These are phyloP conservation scores for Buxus sempervirens DNA, from an alignment of 164 flowering plant species.

Conservation along the genomic window DNA sequence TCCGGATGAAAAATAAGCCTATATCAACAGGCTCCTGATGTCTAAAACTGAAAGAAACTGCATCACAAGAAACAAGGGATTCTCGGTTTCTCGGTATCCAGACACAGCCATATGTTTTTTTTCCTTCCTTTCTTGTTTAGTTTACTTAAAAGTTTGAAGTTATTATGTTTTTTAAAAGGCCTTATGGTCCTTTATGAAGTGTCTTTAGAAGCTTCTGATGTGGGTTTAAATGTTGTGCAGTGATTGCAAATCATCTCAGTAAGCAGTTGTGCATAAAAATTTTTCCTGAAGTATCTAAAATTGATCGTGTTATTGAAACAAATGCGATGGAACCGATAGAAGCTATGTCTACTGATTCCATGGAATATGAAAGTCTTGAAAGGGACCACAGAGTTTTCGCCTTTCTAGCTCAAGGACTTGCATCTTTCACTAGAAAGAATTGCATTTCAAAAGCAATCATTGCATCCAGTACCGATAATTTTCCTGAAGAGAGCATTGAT, in stretches of 20 bases:
- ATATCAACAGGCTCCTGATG: no score
- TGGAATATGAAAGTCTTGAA: conserved; percentile 37
- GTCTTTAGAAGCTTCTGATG: neutral
- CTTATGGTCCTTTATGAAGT: neutral
- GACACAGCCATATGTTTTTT: no score
- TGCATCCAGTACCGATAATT: conserved; percentile 92
- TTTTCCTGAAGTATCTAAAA: conserved; percentile 51
- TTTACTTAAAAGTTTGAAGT: neutral
- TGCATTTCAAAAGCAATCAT: conserved; percentile 50
- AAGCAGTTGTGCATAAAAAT: conserved; percentile 59
- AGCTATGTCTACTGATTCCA: conserved; percentile 25
- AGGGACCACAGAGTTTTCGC: conserved; percentile 60
- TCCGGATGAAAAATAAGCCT: no score
- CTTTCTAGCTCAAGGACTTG: conserved; percentile 41
- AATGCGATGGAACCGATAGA: conserved; percentile 14
- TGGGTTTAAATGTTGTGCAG: conserved; percentile 39
- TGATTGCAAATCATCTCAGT: conserved; percentile 53
- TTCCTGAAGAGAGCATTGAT: conserved; percentile 60
- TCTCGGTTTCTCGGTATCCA: no score
- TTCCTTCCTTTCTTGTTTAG: no score
- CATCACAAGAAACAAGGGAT: no score
- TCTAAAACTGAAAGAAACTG: no score
- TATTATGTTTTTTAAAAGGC: neutral
- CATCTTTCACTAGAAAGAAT: conserved; percentile 15
- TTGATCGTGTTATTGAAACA: conserved; percentile 31